Evolutionary conservation across 2,329 filamentous ascomycete species (phyloP).

Genomic region (Hypocreales sp.): DNA sequence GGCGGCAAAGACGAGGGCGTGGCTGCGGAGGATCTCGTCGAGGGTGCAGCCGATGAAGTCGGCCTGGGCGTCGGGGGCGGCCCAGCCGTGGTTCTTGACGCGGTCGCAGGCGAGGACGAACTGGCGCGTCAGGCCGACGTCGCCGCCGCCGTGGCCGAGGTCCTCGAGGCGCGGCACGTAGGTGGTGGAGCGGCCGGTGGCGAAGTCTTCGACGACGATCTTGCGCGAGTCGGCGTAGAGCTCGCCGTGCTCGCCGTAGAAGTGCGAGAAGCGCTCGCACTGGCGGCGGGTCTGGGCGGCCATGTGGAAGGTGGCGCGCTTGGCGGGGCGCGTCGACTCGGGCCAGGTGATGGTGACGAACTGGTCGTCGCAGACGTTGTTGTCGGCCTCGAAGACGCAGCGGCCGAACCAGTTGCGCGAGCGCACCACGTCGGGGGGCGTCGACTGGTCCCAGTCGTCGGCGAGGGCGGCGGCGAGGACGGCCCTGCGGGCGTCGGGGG

Average conservation of each 20-base stretch:
- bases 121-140: slow-evolving; percentile 51
- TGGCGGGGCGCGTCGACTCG: slow-evolving; percentile 50
- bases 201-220: slow-evolving; percentile 56
- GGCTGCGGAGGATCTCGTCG: slow-evolving; percentile 77
- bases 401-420: slow-evolving; percentile 68
- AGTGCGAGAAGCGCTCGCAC: slow-evolving; percentile 68
- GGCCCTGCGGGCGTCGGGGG: slow-evolving; percentile 20
- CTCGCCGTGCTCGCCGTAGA: slow-evolving; percentile 80
- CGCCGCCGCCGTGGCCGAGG: slow-evolving; percentile 24
- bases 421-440: slow-evolving; percentile 29
- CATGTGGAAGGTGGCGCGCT: slow-evolving; percentile 89
- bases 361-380: slow-evolving; percentile 89
- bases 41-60: slow-evolving; percentile 67
- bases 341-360: slow-evolving; percentile 80
- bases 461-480: slow-evolving; percentile 27
- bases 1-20: slow-evolving; percentile 86
- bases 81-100: slow-evolving; percentile 56
- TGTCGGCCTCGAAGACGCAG: slow-evolving; percentile 90
- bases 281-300: slow-evolving; percentile 76
- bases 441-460: slow-evolving; percentile 37
- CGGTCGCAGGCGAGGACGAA: slow-evolving; percentile 72
- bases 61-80: slow-evolving; percentile 55
- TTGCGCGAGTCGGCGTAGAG: slow-evolving; percentile 67
- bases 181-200: slow-evolving; percentile 16
- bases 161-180: slow-evolving; percentile 17